Evolutionary conservation across 371 early-diverging fungal genomes (phyloP).

Genomic region (Haplosporangium sp.): DNA sequence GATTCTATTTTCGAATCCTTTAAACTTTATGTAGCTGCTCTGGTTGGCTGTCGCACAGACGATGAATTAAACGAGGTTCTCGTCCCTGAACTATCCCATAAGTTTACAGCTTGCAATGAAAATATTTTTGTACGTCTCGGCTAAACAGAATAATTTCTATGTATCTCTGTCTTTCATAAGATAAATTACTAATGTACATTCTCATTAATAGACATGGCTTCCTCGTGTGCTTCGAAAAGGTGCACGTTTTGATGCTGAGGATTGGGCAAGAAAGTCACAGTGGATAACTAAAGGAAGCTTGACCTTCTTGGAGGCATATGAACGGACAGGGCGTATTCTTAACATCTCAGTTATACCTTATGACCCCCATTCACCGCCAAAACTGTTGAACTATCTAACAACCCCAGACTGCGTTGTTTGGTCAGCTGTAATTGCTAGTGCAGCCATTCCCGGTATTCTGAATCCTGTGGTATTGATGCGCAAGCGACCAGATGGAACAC

Average conservation of each 20-base stretch:
- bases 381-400: conserved; percentile 89
- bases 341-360: conserved; percentile 88
- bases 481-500: conserved; percentile 73
- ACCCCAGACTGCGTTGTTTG: conserved; percentile 91
- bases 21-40: conserved; percentile 65
- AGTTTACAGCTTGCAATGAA: conserved; percentile 74
- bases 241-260: conserved; percentile 78
- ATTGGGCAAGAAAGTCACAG: conserved; percentile 76
- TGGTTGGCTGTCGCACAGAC: conserved; percentile 84
- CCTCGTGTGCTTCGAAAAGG: conserved; percentile 35
- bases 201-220: conserved; percentile 28
- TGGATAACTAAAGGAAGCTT: conserved; percentile 86
- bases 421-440: conserved; percentile 86
- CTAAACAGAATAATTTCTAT: too few relatives aligned
- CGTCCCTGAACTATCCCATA: conserved; percentile 68
- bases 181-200: too few relatives aligned
- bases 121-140: conserved; percentile 51
- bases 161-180: too few relatives aligned
- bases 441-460: conserved; percentile 83
- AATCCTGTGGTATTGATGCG: conserved; percentile 84
- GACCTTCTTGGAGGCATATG: conserved; percentile 92
- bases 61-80: conserved; percentile 79
- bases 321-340: conserved; percentile 87
- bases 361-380: conserved; percentile 83
- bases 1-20: conserved; percentile 6